Percentiles rank a stretch among this genome's conserved stretches.
These are phyloP conservation scores for Termitomyces titanicus DNA, from an alignment of 768 basidiomycete genomes.

Conservation along the genomic window DNA sequence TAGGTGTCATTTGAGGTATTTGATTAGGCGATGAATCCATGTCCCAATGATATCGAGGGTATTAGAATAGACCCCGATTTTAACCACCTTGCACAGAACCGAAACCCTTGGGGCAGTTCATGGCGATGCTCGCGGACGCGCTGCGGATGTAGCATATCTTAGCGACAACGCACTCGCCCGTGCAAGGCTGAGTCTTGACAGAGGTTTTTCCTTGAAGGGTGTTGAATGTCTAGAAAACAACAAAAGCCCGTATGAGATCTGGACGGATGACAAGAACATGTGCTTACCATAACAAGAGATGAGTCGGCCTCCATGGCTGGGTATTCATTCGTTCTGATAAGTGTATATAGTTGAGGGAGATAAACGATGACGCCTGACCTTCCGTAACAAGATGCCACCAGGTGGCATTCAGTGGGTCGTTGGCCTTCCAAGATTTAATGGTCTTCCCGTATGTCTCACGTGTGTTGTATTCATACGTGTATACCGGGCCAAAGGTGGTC, in stretches of 20 bases:
- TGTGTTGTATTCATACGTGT: constrained; percentile 64
- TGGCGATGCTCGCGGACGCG: constrained; percentile 60
- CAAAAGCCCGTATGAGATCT: background rate
- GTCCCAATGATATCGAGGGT: constrained; percentile 3
- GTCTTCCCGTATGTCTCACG: constrained; percentile 61
- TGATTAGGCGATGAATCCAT: too few relatives aligned
- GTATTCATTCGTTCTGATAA: background rate
- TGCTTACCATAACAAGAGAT: constrained; percentile 52
- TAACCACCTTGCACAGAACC: constrained; percentile 46
- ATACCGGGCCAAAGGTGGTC: constrained; percentile 55
- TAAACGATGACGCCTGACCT: constrained; percentile 28
- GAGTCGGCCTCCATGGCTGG: constrained; percentile 57
- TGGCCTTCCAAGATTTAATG: constrained; percentile 53
- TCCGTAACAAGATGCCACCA: constrained; percentile 84
- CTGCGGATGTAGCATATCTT: constrained; percentile 79
- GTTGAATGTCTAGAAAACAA: constrained; percentile 52
- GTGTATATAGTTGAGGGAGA: background rate
- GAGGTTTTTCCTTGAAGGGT: constrained; percentile 72
- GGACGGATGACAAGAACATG: constrained; percentile 12
- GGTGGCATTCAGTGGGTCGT: constrained; percentile 74
- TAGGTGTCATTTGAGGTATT: too few relatives aligned
- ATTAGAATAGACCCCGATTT: background rate
- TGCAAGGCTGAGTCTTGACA: constrained; percentile 49
- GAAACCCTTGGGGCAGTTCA: constrained; percentile 58
- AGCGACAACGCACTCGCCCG: constrained; percentile 56